phyloP scores from a whole-genome alignment of 2,329 filamentous ascomycete genomes.

The Cladobotryum protrusum region DNA sequence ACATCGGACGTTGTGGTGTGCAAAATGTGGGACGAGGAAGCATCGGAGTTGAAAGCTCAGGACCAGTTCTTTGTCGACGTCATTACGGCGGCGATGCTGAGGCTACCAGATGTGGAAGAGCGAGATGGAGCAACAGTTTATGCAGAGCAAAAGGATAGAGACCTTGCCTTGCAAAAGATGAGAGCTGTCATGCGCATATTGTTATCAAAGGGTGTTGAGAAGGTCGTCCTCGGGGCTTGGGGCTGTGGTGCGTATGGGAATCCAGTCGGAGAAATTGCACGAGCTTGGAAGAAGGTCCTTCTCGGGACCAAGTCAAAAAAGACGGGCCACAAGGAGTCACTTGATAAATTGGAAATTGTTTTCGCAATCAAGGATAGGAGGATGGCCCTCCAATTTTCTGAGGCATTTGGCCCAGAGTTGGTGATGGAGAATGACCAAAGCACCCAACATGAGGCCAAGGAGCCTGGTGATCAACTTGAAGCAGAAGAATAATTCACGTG shows the following conservation, averaged over 20 bases:
- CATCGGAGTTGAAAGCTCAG: slow-evolving; percentile 20
- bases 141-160: slow-evolving; percentile 42
- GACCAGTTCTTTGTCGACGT: slow-evolving; percentile 55
- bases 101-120: slow-evolving; percentile 47
- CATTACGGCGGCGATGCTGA: slow-evolving; percentile 51
- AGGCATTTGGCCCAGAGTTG: slow-evolving; percentile 3
- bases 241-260: slow-evolving; percentile 60
- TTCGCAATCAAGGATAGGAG: slow-evolving; percentile 9
- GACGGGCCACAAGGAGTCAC: neutral
- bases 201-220: slow-evolving; percentile 36
- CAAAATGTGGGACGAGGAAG: slow-evolving; percentile 27
- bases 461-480: too few relatives aligned
- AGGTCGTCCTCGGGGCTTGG: slow-evolving; percentile 56
- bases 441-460: too few relatives aligned
- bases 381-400: slow-evolving; percentile 9
- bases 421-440: neutral
- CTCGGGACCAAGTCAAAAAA: neutral
- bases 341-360: slow-evolving; percentile 5
- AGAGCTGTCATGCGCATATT: slow-evolving; percentile 49
- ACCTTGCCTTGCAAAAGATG: slow-evolving; percentile 50
- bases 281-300: slow-evolving; percentile 39
- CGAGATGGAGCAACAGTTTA: slow-evolving; percentile 29
- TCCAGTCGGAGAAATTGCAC: slow-evolving; percentile 51
- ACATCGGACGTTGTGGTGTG: slow-evolving; percentile 56
- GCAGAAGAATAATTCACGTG: too few relatives aligned